A percentile compares a stretch with the other conserved stretches of the same genome.
These are phyloP conservation scores for Coemansia sp. DNA, from an alignment of 371 early-diverging fungal species.

Conservation along the genomic window DNA sequence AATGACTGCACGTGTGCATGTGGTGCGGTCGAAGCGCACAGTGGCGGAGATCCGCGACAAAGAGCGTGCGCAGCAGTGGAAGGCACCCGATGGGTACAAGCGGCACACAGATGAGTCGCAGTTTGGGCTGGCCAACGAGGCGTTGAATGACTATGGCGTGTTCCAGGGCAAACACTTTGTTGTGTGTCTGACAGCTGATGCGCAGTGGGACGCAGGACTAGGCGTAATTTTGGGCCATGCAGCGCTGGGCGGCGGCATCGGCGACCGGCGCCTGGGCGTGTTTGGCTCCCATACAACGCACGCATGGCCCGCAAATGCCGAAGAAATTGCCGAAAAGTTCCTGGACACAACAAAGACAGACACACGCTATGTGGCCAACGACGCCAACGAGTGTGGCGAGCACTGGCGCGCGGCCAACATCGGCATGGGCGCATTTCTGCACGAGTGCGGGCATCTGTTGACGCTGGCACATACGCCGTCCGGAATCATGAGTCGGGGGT, in stretches of 20 bases:
- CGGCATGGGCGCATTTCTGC: constrained; percentile 72
- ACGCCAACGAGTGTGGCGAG: constrained; percentile 59
- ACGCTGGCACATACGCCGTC: constrained; percentile 61
- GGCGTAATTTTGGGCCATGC: constrained; percentile 61
- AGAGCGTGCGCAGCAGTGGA: constrained; percentile 61
- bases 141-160: constrained; percentile 51
- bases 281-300: constrained; percentile 68
- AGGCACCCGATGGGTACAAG: constrained; percentile 45
- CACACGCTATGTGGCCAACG: constrained; percentile 58
- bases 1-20: constrained; percentile 60
- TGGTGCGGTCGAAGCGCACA: constrained; percentile 56
- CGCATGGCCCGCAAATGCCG: constrained; percentile 64
- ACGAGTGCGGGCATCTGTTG: constrained; percentile 66
- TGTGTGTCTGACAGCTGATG: constrained; percentile 59
- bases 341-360: constrained; percentile 60
- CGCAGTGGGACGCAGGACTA: constrained; percentile 58
- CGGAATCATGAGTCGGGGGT: constrained; percentile 69
- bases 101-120: constrained; percentile 50
- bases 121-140: constrained; percentile 55
- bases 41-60: constrained; percentile 60
- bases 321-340: constrained; percentile 59
- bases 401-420: constrained; percentile 62
- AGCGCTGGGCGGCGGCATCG: constrained; percentile 64
- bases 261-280: constrained; percentile 57
- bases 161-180: constrained; percentile 55